These are phyloP conservation scores for Sanghuangporus weigelae DNA, from an alignment of 1,284 basidiomycete species.

Conservation along the genomic window DNA sequence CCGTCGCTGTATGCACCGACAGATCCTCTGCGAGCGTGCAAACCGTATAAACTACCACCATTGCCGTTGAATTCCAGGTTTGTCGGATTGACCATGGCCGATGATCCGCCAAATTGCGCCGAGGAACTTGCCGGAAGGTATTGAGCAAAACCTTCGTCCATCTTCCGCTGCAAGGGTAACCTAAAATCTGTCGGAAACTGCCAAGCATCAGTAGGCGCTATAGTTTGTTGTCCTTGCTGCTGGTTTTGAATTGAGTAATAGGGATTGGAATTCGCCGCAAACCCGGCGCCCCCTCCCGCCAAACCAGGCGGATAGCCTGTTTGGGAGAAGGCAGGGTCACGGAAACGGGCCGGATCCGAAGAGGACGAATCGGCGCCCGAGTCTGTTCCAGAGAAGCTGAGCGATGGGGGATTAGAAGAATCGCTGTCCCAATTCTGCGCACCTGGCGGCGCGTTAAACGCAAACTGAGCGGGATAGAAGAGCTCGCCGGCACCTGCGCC, in stretches of 20 bases:
- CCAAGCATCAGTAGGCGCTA: background rate
- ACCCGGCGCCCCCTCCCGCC: background rate
- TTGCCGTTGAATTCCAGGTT: constrained; percentile 10
- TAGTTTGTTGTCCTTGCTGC: background rate
- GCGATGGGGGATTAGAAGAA: constrained; percentile 10
- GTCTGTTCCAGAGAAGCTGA: constrained; percentile 16
- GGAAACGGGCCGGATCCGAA: constrained; percentile 7
- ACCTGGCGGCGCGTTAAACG: constrained; percentile 14
- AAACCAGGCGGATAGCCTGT: background rate
- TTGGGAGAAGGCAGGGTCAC: constrained; percentile 2
- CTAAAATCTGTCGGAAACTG: constrained; percentile 6
- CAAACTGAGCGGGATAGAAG: constrained; percentile 15
- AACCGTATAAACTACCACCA: constrained; percentile 8
- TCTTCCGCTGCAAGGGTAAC: constrained; percentile 5
- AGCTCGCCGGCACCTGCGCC: constrained; percentile 5
- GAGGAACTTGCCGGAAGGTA: constrained; percentile 9
- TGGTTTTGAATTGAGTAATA: constrained; percentile 9
- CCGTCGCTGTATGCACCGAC: constrained; percentile 14
- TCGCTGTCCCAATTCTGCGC: constrained; percentile 13
- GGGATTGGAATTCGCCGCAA: background rate
- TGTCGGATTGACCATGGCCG: constrained; percentile 5
- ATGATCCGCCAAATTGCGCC: constrained; percentile 2
- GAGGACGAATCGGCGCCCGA: constrained; percentile 14
- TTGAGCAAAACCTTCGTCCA: constrained; percentile 16
- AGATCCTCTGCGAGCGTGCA: constrained; percentile 13